Conservation (phyloP, 345 rosid genomes). For the Pistacia integerrima region DNA sequence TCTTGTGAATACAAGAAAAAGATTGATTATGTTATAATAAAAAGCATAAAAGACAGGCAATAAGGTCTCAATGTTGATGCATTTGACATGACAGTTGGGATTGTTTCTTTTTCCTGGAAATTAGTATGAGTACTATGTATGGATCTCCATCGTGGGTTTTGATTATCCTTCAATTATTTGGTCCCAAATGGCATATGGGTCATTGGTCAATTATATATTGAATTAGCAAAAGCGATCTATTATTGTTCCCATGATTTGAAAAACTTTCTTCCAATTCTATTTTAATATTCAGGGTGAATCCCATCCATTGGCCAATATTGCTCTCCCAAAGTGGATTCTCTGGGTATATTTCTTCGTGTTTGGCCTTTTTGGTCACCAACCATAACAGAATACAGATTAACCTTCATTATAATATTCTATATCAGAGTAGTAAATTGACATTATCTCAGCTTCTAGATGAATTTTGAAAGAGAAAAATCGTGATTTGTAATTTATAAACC, state of each 20-base stretch:
- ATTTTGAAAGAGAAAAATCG: neutral
- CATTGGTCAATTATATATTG: neutral
- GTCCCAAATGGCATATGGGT: slow-evolving; percentile 4
- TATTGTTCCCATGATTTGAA: slow-evolving; percentile 13
- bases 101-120: neutral
- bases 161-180: neutral
- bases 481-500: neutral
- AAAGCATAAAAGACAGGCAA: slow-evolving; percentile 30
- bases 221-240: slow-evolving; percentile 5
- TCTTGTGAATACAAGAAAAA: slow-evolving; percentile 10
- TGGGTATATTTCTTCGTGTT: slow-evolving; percentile 37
- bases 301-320: slow-evolving; percentile 2
- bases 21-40: neutral
- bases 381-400: slow-evolving; percentile 31
- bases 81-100: slow-evolving; percentile 27
- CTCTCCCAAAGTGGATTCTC: neutral
- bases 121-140: neutral
- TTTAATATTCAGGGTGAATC: slow-evolving; percentile 13
- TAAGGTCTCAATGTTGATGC: slow-evolving; percentile 40
- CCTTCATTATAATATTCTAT: neutral
- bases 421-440: slow-evolving; percentile 8
- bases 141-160: neutral
- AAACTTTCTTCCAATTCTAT: slow-evolving; percentile 9
- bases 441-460: neutral
- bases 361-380: slow-evolving; percentile 52